A percentile compares a stretch with the other conserved stretches of the same genome.
Evolutionary conservation across 352 stramenopile species (phyloP).

Genomic region (Thalassiosira sp.): DNA sequence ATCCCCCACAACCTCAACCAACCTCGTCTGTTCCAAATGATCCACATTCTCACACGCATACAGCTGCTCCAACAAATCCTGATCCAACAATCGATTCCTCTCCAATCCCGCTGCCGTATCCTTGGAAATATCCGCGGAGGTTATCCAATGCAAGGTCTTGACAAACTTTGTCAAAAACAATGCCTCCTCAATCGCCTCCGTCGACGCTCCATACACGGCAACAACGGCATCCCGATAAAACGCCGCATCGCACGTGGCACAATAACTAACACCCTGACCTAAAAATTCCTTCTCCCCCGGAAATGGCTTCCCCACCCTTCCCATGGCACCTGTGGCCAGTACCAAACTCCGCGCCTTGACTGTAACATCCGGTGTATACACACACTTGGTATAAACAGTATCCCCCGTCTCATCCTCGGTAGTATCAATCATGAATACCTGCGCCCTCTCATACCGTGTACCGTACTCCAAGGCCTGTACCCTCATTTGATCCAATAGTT

Average conservation of each 20-base stretch:
- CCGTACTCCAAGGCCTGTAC: conserved; percentile 62
- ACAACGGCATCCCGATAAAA: conserved; percentile 67
- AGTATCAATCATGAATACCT: conserved; percentile 71
- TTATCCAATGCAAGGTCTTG: conserved; percentile 67
- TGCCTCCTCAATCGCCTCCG: conserved; percentile 69
- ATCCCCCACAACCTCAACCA: conserved; percentile 60
- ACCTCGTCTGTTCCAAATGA: conserved; percentile 44
- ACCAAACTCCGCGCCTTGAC: conserved; percentile 60
- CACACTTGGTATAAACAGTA: conserved; percentile 40
- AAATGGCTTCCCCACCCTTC: conserved; percentile 44
- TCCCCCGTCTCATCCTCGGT: conserved; percentile 26
- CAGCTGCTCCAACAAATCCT: conserved; percentile 41
- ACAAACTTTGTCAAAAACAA: conserved; percentile 72
- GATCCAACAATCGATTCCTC: conserved; percentile 37
- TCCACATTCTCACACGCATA: conserved; percentile 52
- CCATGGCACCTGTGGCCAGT: conserved; percentile 68
- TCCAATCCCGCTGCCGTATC: conserved; percentile 9
- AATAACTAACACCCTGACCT: conserved; percentile 68
- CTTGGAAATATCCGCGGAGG: conserved; percentile 18
- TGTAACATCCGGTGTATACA: conserved; percentile 67
- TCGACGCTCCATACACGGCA: conserved; percentile 51
- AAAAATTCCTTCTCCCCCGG: conserved; percentile 69
- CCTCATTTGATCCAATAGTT: conserved; percentile 66
- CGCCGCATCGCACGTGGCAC: conserved; percentile 69
- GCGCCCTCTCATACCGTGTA: conserved; percentile 40